Evolutionary conservation across 163 green algal species (phyloP).

Genomic region (Trebouxia gelatinosa): DNA sequence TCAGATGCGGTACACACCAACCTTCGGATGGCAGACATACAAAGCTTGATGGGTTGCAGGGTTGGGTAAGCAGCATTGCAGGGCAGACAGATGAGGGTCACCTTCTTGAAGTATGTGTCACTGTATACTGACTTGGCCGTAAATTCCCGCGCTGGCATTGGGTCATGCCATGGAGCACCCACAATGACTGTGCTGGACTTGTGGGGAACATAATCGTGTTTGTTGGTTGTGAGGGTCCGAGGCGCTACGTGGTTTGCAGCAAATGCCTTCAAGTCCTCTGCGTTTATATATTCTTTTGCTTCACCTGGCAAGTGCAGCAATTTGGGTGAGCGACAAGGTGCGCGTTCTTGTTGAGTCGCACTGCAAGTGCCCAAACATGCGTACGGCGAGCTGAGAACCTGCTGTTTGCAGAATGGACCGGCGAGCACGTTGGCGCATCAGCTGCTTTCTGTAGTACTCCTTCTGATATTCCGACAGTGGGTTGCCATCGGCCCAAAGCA

Average conservation of each 20-base stretch:
- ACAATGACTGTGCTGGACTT: neutral
- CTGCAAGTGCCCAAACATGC: neutral
- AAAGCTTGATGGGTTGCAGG: too few relatives aligned
- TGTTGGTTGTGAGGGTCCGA: neutral
- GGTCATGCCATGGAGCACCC: neutral
- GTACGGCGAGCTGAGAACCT: neutral
- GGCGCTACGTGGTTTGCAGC: neutral
- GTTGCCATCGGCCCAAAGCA: slow-evolving; percentile 26
- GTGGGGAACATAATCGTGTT: neutral
- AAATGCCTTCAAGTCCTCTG: neutral
- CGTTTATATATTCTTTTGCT: neutral
- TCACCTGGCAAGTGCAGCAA: neutral
- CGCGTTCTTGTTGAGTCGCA: neutral
- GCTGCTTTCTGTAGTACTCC: slow-evolving; percentile 27
- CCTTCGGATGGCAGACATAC: too few relatives aligned
- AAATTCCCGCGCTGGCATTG: slow-evolving; percentile 13
- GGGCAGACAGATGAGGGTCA: too few relatives aligned
- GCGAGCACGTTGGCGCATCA: neutral
- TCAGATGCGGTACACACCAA: too few relatives aligned
- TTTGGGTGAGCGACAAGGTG: too few relatives aligned
- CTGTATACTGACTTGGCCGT: slow-evolving; percentile 21
- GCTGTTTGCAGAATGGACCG: neutral
- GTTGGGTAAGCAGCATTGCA: too few relatives aligned
- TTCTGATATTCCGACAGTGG: slow-evolving; percentile 27
- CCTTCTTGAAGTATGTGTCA: slow-evolving; percentile 16